Conservation (phyloP, 1,139 yeast genomes). For the Yamadazyma buinensis region DNA sequence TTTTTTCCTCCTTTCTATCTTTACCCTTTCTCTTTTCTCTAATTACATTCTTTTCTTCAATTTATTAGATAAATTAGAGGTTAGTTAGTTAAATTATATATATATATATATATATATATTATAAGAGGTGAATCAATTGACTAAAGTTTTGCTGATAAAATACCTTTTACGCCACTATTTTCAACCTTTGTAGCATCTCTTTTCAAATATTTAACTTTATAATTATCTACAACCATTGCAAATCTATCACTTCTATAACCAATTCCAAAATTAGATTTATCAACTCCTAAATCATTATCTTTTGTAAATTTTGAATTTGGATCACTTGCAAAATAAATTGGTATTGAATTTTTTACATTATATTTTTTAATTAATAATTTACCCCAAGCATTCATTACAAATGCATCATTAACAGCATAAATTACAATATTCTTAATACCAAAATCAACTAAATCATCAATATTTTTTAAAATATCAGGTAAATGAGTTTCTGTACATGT, state of each 20-base stretch:
- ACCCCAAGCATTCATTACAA: slow-evolving; percentile 33
- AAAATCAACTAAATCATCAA: slow-evolving; percentile 39
- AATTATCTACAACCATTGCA: slow-evolving; percentile 52
- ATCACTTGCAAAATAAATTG: slow-evolving; percentile 69
- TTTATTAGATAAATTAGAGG: too few species aligned
- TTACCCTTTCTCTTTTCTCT: background rate
- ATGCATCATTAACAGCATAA: slow-evolving; percentile 15
- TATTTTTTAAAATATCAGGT: slow-evolving; percentile 62
- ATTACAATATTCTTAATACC: slow-evolving; percentile 14
- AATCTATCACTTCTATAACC: slow-evolving; percentile 71
- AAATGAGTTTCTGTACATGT: slow-evolving; percentile 81
- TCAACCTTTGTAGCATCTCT: slow-evolving; percentile 17
- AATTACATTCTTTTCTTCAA: too few species aligned
- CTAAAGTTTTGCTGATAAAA: slow-evolving; percentile 61
- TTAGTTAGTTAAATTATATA: too few species aligned
- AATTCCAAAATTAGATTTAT: slow-evolving; percentile 42
- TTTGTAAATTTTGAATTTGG: slow-evolving; percentile 64
- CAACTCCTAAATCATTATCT: slow-evolving; percentile 34
- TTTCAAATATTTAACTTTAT: slow-evolving; percentile 12
- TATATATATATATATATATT: too few species aligned
- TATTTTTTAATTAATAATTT: slow-evolving; percentile 14
- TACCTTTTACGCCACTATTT: slow-evolving; percentile 59
- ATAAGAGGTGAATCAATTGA: too few species aligned
- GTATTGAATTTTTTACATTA: slow-evolving; percentile 7
- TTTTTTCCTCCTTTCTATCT: background rate